Base-by-base conservation (phyloP, 495 filamentous ascomycete genomes). In the Aspergillus incahuasiensis region DNA sequence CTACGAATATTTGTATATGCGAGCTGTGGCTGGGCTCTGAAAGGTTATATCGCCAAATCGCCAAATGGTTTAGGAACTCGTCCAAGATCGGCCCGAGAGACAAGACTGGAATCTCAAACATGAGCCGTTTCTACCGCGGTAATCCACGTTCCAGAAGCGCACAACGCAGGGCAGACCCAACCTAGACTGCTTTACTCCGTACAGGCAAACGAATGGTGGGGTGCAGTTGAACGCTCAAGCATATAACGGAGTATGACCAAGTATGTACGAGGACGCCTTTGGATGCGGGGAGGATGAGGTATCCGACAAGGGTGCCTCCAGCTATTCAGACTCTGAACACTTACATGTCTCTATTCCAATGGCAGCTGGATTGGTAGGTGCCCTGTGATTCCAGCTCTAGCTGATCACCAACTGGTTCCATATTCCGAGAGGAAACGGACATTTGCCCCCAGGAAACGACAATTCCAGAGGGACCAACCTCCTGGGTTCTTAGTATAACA, bases 261-360 rank as follows among this genome's bases (percentile, higher is more conserved):
- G 41, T 54, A 44, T 25, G 42, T 54, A 54, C 42, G 46, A 49
- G 46, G 43, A 28, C 9, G 43, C 22, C 40, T 35, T 18, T 16
- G 15, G 38, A 3, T 40, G 52, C 11, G 32, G 16, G 25, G 21
- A 20, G 32, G 20, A 38, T 46, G n/a, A 46, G 44, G 44, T 28
- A 48, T 40, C 44, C 24, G 53, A 49, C 53, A 43, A 34, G 35
- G 44, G 41, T 55, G 32, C 53, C 22, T 21, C 44, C 41, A 54
- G 41, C 41, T 54, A 39, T 19, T 43, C 52, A 54, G 21, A 41
- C 7, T 22, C 38, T 42, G 35, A 39, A 44, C 9, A n/a, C 38
- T 42, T 49, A 45, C 53, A 48, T 48, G 30, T n/a, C 45, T 6
- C 18, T 35, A 30, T 38, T 48, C 22, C 30, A 39, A 22, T 32